Conservation (phyloP, 1,284 basidiomycete species). For the Bjerkandera adusta region DNA sequence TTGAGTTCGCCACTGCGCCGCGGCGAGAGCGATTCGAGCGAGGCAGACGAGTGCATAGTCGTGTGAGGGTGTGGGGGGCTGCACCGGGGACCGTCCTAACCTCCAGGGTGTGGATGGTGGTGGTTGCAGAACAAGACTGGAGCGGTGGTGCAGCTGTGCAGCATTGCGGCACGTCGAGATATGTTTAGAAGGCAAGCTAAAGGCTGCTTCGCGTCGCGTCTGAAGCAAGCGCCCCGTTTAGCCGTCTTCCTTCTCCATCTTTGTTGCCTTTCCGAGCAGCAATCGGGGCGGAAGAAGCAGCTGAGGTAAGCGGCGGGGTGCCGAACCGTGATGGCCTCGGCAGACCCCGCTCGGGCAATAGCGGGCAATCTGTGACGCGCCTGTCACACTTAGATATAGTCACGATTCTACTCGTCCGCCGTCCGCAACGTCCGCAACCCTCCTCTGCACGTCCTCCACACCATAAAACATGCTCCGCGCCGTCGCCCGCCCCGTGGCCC, state of each 20-base stretch:
- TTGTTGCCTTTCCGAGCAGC: constrained; percentile 6
- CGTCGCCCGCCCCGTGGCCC: constrained; percentile 39
- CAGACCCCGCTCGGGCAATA: constrained; percentile 13
- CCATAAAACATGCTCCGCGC: constrained; percentile 40
- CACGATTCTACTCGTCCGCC: constrained; percentile 7
- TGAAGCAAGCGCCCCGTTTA: constrained; percentile 6
- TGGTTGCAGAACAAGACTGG: constrained; percentile 4
- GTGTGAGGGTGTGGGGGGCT: constrained; percentile 6
- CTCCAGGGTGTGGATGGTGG: constrained; percentile 13
- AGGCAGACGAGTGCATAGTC: constrained; percentile 11
- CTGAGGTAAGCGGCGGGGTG: constrained; percentile 8
- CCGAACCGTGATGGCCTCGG: constrained; percentile 10
- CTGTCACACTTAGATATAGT: constrained; percentile 5
- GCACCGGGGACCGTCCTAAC: constrained; percentile 9
- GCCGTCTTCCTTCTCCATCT: not conserved
- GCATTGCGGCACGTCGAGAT: constrained; percentile 4
- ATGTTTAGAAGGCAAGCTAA: constrained; percentile 9
- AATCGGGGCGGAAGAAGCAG: constrained; percentile 6
- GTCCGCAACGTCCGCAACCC: constrained; percentile 13
- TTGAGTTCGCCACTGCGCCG: not conserved
- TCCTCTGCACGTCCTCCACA: constrained; percentile 7
- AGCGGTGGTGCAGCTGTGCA: constrained; percentile 7
- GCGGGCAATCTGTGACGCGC: constrained; percentile 15
- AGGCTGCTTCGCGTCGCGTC: constrained; percentile 2
- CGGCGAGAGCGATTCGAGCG: not conserved